Percentiles rank a stretch among this genome's conserved stretches.
phyloP scores from a whole-genome alignment of 1,139 yeast species.

The Yamadazyma dushanensis region DNA sequence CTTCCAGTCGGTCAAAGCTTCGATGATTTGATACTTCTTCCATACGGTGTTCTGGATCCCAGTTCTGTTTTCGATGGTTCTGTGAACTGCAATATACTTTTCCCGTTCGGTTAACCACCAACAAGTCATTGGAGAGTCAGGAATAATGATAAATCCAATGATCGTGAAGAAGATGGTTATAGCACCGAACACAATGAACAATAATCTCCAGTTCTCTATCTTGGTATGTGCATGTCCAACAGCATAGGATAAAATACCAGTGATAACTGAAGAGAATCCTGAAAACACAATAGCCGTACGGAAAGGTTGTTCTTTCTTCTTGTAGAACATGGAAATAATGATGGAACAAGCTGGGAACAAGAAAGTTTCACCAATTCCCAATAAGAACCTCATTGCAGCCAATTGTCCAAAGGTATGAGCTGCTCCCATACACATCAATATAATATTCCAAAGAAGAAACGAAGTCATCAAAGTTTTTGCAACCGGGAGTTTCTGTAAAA shows the following conservation, averaged over 20 bases:
- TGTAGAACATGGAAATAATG: constrained; percentile 16
- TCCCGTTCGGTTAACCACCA: constrained; percentile 26
- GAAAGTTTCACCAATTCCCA: constrained; percentile 18
- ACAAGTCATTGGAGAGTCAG: constrained; percentile 19
- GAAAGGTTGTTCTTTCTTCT: constrained; percentile 15
- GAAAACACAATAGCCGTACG: constrained; percentile 18
- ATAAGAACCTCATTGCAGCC: constrained; percentile 16
- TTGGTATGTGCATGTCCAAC: constrained; percentile 15
- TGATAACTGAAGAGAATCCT: constrained; percentile 18
- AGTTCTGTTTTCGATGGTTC: constrained; percentile 23
- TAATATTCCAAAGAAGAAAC: constrained; percentile 16
- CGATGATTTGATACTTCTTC: constrained; percentile 43
- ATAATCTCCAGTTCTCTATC: constrained; percentile 18
- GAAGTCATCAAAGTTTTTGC: constrained; percentile 14
- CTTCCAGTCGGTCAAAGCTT: constrained; percentile 46
- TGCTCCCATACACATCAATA: constrained; percentile 17
- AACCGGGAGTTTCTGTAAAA: constrained; percentile 18
- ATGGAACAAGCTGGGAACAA: constrained; percentile 16
- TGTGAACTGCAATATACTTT: constrained; percentile 17
- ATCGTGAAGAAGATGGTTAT: constrained; percentile 14
- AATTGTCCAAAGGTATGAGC: constrained; percentile 14
- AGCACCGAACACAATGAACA: constrained; percentile 15
- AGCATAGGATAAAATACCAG: constrained; percentile 18
- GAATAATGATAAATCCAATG: constrained; percentile 13
- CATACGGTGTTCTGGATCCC: constrained; percentile 46